Base-by-base conservation (phyloP, 2,329 filamentous ascomycete genomes). In the Sporothrix humicola region DNA sequence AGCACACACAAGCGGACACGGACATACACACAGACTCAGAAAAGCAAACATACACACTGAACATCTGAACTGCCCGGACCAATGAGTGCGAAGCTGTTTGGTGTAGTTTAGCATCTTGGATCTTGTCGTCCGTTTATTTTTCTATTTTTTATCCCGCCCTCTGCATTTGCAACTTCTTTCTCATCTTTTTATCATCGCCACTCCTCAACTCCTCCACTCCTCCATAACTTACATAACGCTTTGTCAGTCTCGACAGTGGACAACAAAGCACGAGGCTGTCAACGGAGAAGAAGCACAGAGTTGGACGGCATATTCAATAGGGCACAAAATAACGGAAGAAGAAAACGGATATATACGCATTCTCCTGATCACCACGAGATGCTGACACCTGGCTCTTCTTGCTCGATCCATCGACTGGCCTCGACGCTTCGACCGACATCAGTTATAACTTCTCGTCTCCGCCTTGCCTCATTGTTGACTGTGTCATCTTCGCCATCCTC, bases 171-270 rank as follows among this genome's bases (percentile, higher is more conserved):
- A 54, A 12, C 26, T 7, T 10, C 13, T 56, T 52, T 15, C 15
- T 54, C 26, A 17, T 52, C 48, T 23, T 7, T 42, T 54, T 26
- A 9, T 69, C 66, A 42, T 69, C 48, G 7, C 26, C 48, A 3
- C 26, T 42, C 9, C 46, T 13, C 20, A 15, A 52, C 48, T 37
- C 9, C 46, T 13, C 20, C 26, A 52, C 48, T 37, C 52, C 23
- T 2, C 52, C 20, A 9, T n/a, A 20, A 26, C 52, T 56, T 69
- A 69, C 48, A 69, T 69, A 69, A 69, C 31, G 48, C 66, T 69
- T 69, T 69, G 66, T 69, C 66, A 44, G 48, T 68, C 15, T 52
- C 3, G 12, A 52, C 8, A 15, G 46, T 20, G 65, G 13, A n/a
- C 46, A 26, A 52, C 26, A 68, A 26, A 12, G 42, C 7, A 66